Conservation (phyloP, 1,284 basidiomycete species). For the Fomitopsis betulina region DNA sequence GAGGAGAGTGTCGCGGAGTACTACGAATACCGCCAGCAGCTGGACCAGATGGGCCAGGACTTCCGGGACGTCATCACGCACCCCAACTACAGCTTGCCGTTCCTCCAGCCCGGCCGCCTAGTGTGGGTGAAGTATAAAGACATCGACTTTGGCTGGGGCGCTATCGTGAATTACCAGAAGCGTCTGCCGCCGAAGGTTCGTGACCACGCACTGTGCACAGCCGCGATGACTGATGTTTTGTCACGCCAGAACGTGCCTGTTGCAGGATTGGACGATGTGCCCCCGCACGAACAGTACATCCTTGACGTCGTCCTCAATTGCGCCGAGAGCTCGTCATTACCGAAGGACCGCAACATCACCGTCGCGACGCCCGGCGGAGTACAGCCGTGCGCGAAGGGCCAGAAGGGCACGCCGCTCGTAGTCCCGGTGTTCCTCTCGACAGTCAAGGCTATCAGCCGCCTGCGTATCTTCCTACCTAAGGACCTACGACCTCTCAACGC, state of each 20-base stretch:
- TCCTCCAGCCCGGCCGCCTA: constrained; percentile 89
- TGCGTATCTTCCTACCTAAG: constrained; percentile 87
- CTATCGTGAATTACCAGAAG: constrained; percentile 91
- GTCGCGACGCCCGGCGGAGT: constrained; percentile 65
- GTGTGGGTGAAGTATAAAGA: constrained; percentile 86
- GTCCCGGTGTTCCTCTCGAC: constrained; percentile 90
- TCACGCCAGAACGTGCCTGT: constrained; percentile 45
- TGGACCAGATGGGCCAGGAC: constrained; percentile 85
- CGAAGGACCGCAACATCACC: constrained; percentile 56
- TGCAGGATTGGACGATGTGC: constrained; percentile 60
- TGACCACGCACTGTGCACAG: not conserved
- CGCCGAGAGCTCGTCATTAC: constrained; percentile 57
- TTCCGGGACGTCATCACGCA: constrained; percentile 93
- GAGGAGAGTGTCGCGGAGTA: constrained; percentile 87
- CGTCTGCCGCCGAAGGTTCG: constrained; percentile 68
- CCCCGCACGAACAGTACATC: constrained; percentile 89
- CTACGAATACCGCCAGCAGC: constrained; percentile 87
- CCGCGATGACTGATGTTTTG: not conserved
- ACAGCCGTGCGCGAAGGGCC: constrained; percentile 64
- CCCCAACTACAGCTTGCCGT: constrained; percentile 90
- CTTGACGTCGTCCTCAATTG: constrained; percentile 92
- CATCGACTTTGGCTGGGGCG: constrained; percentile 95
- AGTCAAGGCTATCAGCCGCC: constrained; percentile 81
- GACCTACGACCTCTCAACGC: constrained; percentile 78
- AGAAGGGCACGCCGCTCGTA: constrained; percentile 81